Conservation (phyloP, 2,329 filamentous ascomycete species). For the Arthrobotrys pseudoclavata region DNA sequence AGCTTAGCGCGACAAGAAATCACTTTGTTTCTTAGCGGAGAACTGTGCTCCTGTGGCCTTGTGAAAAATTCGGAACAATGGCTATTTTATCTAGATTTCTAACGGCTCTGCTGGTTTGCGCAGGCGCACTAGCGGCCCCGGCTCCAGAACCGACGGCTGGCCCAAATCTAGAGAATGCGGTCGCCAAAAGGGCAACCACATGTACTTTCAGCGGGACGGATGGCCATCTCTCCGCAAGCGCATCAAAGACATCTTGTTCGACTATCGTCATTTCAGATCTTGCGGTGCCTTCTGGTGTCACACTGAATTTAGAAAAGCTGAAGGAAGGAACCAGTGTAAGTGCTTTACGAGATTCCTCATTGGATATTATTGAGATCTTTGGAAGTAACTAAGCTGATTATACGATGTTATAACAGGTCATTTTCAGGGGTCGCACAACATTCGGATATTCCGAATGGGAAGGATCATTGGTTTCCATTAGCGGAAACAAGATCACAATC, state of each 20-base stretch:
- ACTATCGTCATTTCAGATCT: constrained; percentile 71
- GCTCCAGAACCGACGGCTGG: constrained; percentile 35
- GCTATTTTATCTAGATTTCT: constrained; percentile 22
- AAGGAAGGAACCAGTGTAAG: constrained; percentile 69
- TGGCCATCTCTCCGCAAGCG: constrained; percentile 66
- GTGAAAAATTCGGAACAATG: constrained; percentile 4
- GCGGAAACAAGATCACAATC: constrained; percentile 72
- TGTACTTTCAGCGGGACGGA: constrained; percentile 73
- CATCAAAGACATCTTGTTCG: constrained; percentile 70
- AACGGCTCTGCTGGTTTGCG: constrained; percentile 19
- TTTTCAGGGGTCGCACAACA: constrained; percentile 75
- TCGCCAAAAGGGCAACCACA: constrained; percentile 63
- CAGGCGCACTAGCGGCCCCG: constrained; percentile 26
- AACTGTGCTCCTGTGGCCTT: neutral
- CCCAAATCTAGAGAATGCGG: constrained; percentile 16
- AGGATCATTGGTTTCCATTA: constrained; percentile 75
- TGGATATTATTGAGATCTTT: too few species aligned
- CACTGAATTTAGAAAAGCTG: constrained; percentile 72
- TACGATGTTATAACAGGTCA: constrained; percentile 66
- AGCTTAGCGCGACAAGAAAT: constrained; percentile 15
- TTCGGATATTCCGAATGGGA: constrained; percentile 77
- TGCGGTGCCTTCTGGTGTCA: constrained; percentile 72
- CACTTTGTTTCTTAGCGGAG: neutral
- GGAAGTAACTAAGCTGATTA: neutral
- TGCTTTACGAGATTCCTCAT: constrained; percentile 45